Evolutionary conservation across 768 basidiomycete genomes (phyloP).

Genomic region (Hypholoma fasciculare): DNA sequence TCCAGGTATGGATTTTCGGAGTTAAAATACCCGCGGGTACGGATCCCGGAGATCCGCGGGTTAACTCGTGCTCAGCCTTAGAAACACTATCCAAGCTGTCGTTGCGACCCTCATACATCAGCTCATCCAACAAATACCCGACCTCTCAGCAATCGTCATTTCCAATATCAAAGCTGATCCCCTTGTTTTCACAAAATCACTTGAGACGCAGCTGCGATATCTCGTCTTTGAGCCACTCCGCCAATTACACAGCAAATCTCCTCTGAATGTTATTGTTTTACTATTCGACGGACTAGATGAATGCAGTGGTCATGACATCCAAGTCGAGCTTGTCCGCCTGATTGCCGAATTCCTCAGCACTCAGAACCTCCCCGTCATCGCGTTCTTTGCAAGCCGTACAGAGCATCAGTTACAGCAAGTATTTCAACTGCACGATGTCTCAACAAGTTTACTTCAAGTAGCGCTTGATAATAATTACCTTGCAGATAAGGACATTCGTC

Average conservation of each 20-base stretch:
- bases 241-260: neutral
- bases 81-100: slow-evolving; percentile 24
- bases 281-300: slow-evolving; percentile 26
- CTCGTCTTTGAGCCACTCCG: neutral
- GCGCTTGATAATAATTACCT: neutral
- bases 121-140: slow-evolving; percentile 14
- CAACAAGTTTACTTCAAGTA: too few relatives aligned
- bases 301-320: slow-evolving; percentile 11
- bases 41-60: too few relatives aligned
- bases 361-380: too few relatives aligned
- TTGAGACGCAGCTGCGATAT: neutral
- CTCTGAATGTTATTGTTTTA: neutral
- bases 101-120: slow-evolving; percentile 30
- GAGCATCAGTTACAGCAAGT: too few relatives aligned
- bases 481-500: too few relatives aligned
- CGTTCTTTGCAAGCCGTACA: too few relatives aligned
- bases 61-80: too few relatives aligned
- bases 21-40: too few relatives aligned
- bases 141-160: slow-evolving; percentile 1
- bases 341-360: too few relatives aligned
- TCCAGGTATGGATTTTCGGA: too few relatives aligned
- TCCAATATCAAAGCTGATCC: neutral
- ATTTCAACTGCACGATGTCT: too few relatives aligned
- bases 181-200: neutral
- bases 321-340: too few relatives aligned